A percentile compares a stretch with the other conserved stretches of the same genome.
These are phyloP conservation scores for Penicillium hesseltinei DNA, from an alignment of 2,329 filamentous ascomycete genomes.

Conservation along the genomic window DNA sequence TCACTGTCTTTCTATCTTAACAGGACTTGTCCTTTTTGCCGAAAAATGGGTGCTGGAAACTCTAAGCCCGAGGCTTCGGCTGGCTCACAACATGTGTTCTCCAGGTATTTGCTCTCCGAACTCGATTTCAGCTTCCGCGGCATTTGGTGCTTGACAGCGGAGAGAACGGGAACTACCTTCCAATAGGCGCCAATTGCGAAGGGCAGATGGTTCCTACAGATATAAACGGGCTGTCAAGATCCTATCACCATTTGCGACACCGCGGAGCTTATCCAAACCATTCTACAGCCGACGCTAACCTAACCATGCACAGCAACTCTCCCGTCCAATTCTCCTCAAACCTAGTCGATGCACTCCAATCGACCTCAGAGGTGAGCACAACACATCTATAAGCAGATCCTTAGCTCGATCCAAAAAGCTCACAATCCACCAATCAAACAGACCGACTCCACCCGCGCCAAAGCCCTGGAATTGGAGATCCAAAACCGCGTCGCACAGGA, in stretches of 20 bases:
- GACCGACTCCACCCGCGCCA: conserved; percentile 85
- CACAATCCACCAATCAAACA: conserved; percentile 39
- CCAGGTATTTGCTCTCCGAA: conserved; percentile 46
- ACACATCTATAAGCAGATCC: conserved; percentile 1
- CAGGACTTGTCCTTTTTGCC: conserved; percentile 7
- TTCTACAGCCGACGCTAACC: conserved; percentile 11
- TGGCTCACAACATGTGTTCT: conserved; percentile 59
- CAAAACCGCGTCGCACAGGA: conserved; percentile 83
- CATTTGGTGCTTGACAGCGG: not conserved
- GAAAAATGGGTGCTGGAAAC: conserved; percentile 59
- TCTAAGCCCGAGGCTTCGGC: conserved; percentile 58
- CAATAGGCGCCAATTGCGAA: conserved; percentile 7
- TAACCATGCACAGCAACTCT: conserved; percentile 37
- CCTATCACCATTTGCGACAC: not conserved
- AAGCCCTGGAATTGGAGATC: conserved; percentile 80
- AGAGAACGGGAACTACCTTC: conserved; percentile 12
- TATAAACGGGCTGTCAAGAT: not conserved
- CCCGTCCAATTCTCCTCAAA: conserved; percentile 74
- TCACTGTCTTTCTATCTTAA: conserved; percentile 3
- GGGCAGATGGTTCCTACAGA: not conserved
- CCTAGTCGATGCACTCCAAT: conserved; percentile 78
- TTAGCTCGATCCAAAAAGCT: not conserved
- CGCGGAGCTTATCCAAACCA: not conserved
- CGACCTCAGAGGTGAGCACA: conserved; percentile 72
- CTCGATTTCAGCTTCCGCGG: conserved; percentile 8